Evolutionary conservation across 2,329 filamentous ascomycete genomes (phyloP), one percentile per base, ranked within the genome.

Genomic region (Scedosporium minutisporum): DNA sequence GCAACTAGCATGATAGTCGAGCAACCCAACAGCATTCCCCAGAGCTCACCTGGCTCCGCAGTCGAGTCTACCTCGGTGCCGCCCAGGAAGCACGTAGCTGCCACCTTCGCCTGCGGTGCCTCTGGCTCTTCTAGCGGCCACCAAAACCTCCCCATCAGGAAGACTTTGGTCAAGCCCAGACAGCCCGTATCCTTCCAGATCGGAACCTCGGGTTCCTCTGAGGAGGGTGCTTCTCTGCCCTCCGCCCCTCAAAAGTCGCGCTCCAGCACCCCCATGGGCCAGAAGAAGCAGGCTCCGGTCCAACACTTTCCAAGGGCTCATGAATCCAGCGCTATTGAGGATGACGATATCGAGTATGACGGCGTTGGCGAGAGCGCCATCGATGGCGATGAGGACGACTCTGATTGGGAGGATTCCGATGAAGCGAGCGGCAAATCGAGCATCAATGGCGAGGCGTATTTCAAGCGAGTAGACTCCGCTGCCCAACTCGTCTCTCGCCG

Each of bases 401-500:
- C 76, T 58, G 84, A 85, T 62, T 83, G 84, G 78, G 81, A 88
- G 69, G 80, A 84, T 69, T 91, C 88, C 0, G 85, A 90, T 23
- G 89, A 90, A 65, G 90, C 96, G 68, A 95, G 89, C 71, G 89
- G 87, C 63, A 89, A 90, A 67, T 90, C 90, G 1, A 96, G 90
- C 71, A 82, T 92, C 60, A 90, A 95, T 65, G 89, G 95, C 65
- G 87, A 85, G 70, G 83, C 85, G 21, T 81, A 91, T 69, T 99
- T 99, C 82, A 87, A 93, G 74, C 89, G 95, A 7, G 92, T 97
- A 58, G 91, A 96, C 73, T 97, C 93, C 48, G 87, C 87, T 73
- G 86, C 87, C 6, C 91, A 96, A 70, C 80, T 97, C 27, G 88
- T 89, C 2, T 96, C 93, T 1, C 87, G 90, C 58, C 88, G 89